Evolutionary conservation across 2,329 filamentous ascomycete species (phyloP).

Genomic region (Fusarium transvaalense): DNA sequence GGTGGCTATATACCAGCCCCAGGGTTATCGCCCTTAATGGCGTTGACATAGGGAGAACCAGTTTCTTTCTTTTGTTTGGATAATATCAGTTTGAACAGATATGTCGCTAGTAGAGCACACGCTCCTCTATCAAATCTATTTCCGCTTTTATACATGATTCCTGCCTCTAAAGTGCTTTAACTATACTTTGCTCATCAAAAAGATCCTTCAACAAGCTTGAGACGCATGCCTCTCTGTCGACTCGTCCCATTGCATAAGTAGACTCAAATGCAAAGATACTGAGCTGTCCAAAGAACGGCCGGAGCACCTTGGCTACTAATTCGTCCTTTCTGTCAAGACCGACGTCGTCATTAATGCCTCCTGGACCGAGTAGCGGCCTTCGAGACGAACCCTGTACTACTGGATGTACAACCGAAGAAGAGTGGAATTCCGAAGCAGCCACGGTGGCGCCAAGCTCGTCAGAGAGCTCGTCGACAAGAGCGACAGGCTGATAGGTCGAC

Average conservation of each 20-base stretch:
- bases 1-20: constrained; percentile 1
- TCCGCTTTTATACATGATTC: constrained; percentile 8
- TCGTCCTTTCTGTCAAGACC: constrained; percentile 72
- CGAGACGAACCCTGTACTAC: constrained; percentile 55
- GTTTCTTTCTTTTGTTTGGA: constrained; percentile 9
- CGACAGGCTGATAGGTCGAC: constrained; percentile 74
- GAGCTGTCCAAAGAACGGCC: constrained; percentile 90
- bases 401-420: constrained; percentile 55
- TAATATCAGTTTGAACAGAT: neutral
- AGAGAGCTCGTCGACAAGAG: constrained; percentile 86
- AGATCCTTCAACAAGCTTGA: constrained; percentile 77
- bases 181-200: constrained; percentile 81
- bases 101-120: constrained; percentile 25
- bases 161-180: constrained; percentile 64
- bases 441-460: constrained; percentile 73
- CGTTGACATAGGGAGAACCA: neutral
- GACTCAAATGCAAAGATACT: constrained; percentile 95
- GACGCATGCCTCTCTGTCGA: constrained; percentile 75
- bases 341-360: constrained; percentile 68
- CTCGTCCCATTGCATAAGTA: constrained; percentile 83
- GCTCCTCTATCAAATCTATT: constrained; percentile 30
- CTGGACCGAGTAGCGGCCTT: constrained; percentile 64
- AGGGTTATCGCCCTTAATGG: neutral
- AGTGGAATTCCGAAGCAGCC: constrained; percentile 50
- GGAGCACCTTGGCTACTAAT: constrained; percentile 80